Percentiles rank a stretch among this genome's conserved stretches.
phyloP scores from a whole-genome alignment of 169 alveolate species.

The Eimeria praecox region DNA sequence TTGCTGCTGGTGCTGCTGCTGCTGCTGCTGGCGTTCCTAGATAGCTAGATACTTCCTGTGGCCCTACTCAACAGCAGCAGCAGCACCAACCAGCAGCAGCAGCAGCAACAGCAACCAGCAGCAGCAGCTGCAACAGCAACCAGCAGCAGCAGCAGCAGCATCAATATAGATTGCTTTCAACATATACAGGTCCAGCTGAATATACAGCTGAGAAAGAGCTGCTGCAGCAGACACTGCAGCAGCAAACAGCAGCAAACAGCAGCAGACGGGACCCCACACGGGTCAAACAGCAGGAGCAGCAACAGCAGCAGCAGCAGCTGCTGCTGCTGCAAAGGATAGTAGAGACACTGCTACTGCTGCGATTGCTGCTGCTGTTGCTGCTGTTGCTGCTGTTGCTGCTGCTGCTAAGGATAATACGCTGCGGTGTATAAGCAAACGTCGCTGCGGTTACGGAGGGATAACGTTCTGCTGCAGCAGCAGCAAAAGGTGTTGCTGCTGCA shows the following conservation, averaged over 20 bases:
- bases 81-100: constrained; percentile 31
- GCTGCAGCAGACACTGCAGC: background rate
- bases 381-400: constrained; percentile 36
- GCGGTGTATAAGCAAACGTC: background rate
- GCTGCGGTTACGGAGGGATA: background rate
- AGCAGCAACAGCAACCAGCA: background rate
- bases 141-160: background rate
- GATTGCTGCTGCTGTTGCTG: background rate
- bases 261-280: background rate
- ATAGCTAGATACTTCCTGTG: background rate
- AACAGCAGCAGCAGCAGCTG: background rate
- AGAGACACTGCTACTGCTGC: background rate
- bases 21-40: background rate
- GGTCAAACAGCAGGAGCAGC: constrained; percentile 3
- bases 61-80: background rate
- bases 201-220: background rate
- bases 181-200: background rate
- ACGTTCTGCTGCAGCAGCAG: background rate
- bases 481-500: background rate
- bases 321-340: background rate
- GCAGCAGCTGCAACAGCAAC: constrained; percentile 7
- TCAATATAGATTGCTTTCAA: background rate
- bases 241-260: constrained; percentile 25
- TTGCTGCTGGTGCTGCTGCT: constrained; percentile 5
- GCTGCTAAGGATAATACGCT: background rate